These are phyloP conservation scores for Naganishia albida DNA, from an alignment of 1,284 basidiomycete genomes.

Conservation along the genomic window DNA sequence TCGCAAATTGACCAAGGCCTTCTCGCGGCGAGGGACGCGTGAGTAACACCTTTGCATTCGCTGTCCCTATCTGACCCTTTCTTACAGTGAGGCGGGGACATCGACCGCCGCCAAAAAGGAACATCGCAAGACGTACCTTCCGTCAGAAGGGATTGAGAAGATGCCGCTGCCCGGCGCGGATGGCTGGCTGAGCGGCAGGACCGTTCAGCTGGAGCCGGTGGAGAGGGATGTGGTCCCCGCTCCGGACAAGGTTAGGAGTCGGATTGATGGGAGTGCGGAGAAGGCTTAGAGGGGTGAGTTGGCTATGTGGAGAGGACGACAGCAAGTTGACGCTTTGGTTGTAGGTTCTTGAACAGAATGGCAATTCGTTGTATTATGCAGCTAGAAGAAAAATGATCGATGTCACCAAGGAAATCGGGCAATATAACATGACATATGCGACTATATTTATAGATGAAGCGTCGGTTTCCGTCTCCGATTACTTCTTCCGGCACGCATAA, in stretches of 20 bases:
- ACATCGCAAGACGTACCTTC: conserved; percentile 54
- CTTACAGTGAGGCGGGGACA: conserved; percentile 47
- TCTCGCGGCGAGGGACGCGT: conserved; percentile 52
- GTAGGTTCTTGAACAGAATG: no score
- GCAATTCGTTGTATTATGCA: no score
- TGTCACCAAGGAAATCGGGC: no score
- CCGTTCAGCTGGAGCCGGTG: conserved; percentile 41
- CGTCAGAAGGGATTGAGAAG: conserved; percentile 50
- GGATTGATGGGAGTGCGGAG: conserved; percentile 17
- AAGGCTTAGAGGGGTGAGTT: conserved; percentile 7
- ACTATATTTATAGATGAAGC: no score
- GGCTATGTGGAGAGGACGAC: no score
- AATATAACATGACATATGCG: no score
- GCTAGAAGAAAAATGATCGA: no score
- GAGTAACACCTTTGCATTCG: conserved; percentile 26
- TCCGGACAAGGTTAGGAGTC: neutral
- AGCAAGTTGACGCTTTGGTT: no score
- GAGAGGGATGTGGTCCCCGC: conserved; percentile 31
- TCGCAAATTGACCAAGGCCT: conserved; percentile 51
- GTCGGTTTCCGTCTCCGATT: no score
- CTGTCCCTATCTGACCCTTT: neutral
- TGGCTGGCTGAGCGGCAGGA: conserved; percentile 52
- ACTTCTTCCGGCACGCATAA: no score
- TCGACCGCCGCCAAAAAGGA: conserved; percentile 53
- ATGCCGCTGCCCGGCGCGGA: conserved; percentile 51